phyloP scores from a whole-genome alignment of 352 stramenopile genomes.

The Detonula confervacea region DNA sequence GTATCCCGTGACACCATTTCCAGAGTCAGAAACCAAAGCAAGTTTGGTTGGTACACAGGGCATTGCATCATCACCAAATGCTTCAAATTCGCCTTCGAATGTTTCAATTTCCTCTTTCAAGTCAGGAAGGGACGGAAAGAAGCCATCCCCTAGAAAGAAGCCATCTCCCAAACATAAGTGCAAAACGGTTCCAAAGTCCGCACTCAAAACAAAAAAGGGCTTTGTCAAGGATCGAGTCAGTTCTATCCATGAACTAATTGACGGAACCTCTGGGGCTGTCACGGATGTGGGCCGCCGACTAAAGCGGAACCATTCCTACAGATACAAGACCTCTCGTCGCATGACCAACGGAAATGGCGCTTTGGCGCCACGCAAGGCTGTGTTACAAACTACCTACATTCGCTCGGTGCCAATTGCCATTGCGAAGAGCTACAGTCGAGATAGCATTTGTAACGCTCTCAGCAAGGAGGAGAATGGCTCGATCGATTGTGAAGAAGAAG shows the following conservation, averaged over 20 bases:
- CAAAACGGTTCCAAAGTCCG: constrained; percentile 54
- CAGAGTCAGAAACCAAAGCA: constrained; percentile 2
- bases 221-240: constrained; percentile 49
- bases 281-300: constrained; percentile 41
- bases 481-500: constrained; percentile 1
- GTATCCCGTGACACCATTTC: constrained; percentile 48
- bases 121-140: background rate
- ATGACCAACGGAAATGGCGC: constrained; percentile 43
- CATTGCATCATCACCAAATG: constrained; percentile 1
- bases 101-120: constrained; percentile 25
- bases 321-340: constrained; percentile 31
- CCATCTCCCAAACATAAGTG: constrained; percentile 20
- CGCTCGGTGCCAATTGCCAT: constrained; percentile 58
- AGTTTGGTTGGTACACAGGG: background rate
- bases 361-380: constrained; percentile 42
- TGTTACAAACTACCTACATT: constrained; percentile 48
- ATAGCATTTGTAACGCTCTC: constrained; percentile 4
- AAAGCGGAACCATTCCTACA: constrained; percentile 56
- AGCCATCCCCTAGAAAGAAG: constrained; percentile 43
- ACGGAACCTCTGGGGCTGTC: constrained; percentile 21
- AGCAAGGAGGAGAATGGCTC: constrained; percentile 11
- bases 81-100: constrained; percentile 1
- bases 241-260: constrained; percentile 38
- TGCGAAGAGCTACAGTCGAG: constrained; percentile 45
- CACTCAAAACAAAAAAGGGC: constrained; percentile 44